Base-by-base conservation (phyloP, 805 yeast genomes). In the Blastobotrys chiropterorum region DNA sequence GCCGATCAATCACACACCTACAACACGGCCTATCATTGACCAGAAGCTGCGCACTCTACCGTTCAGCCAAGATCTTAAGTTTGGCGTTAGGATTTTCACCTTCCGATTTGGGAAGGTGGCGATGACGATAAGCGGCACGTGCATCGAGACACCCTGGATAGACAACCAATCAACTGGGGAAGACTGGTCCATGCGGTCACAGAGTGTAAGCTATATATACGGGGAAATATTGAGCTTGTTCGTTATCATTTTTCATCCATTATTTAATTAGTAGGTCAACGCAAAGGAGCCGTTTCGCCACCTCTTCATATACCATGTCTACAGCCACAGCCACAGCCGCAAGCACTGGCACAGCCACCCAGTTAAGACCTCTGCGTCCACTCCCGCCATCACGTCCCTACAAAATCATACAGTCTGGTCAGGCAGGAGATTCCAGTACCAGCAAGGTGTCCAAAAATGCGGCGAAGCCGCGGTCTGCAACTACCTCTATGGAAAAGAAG, bases 401-500 rank as follows among this genome's bases (percentile, higher is more conserved):
- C 47, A 56, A 49, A 14, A 54, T 55, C 13, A 56, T 56, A 21
- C 54, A 55, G 17, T 39, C 56, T 2, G n/a, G 19, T 51, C 41
- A 17, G 45, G 13, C 34, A 44, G 22, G 13, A 6, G 39, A 8
- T 16, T 5, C 34, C 11, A 11, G 8, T 11, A 26, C 34, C 34
- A 11, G 11, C 34, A 38, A 26, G 40, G 40, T 15, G 46, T 38
- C 42, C 26, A 44, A 21, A 44, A 49, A 26, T 11, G 34, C 34
- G 34, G 34, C 34, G 34, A 26, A 26, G 34, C 34, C 34, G 11
- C 34, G 34, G 34, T 26, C 34, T 26, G 34, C 34, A 5, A 26
- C 34, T 11, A 26, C 34, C 34, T 26, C 34, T 11, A 26, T 26
- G 31, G 67, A 67, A 56, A 72, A 76, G 51, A 71, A 73, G 52